Conservation (phyloP, 441 rosid species). For the Eutrema salsugineum region DNA sequence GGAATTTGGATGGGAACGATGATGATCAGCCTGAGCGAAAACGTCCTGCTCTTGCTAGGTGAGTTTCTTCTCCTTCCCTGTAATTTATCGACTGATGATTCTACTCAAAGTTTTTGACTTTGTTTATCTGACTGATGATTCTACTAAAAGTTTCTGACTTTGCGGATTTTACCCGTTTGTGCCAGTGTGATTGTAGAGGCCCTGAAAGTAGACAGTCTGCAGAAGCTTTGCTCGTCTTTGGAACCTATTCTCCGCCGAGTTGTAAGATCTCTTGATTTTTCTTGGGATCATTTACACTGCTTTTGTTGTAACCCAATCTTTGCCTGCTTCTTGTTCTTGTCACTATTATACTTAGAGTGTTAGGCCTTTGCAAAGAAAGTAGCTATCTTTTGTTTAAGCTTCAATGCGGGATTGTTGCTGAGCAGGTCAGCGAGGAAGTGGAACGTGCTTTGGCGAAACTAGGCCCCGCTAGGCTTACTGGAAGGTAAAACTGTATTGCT, state of each 20-base stretch:
- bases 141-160: slow-evolving; percentile 4
- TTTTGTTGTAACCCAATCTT: not conserved
- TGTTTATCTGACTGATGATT: too few relatives aligned
- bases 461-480: slow-evolving; percentile 85
- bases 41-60: slow-evolving; percentile 97
- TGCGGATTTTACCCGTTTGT: not conserved
- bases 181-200: slow-evolving; percentile 98
- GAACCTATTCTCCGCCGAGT: slow-evolving; percentile 99
- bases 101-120: slow-evolving; percentile 4
- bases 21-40: slow-evolving; percentile 70
- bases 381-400: not conserved
- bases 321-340: not conserved
- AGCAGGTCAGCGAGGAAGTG: slow-evolving; percentile 98
- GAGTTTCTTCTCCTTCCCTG: not conserved
- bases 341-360: not conserved
- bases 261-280: slow-evolving; percentile 51
- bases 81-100: not conserved
- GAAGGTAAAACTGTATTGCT: slow-evolving; percentile 46
- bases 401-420: slow-evolving; percentile 26
- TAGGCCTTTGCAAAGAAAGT: not conserved
- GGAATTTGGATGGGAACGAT: slow-evolving; percentile 71
- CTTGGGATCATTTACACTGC: not conserved
- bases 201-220: slow-evolving; percentile 92
- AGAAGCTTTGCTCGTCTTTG: slow-evolving; percentile 96
- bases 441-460: slow-evolving; percentile 99